These are phyloP conservation scores for Elongisporangium senticosum DNA, from an alignment of 352 stramenopile genomes.

Conservation along the genomic window DNA sequence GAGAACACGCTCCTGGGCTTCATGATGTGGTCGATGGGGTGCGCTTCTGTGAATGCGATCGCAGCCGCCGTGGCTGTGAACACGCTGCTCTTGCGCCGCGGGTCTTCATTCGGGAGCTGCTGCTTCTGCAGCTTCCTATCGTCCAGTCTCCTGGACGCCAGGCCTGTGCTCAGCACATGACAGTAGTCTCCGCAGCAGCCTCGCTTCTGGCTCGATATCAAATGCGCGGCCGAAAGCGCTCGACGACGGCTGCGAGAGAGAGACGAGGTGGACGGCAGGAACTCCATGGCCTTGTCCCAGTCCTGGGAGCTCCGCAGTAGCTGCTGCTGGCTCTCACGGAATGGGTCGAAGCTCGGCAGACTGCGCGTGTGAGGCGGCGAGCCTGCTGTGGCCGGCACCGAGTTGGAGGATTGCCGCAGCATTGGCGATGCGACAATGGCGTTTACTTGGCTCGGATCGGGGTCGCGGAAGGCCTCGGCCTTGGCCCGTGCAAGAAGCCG, in stretches of 20 bases:
- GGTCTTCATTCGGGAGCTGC: slow-evolving; percentile 8
- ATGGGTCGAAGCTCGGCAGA: slow-evolving; percentile 23
- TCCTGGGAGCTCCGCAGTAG: slow-evolving; percentile 27
- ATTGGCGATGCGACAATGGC: slow-evolving; percentile 64
- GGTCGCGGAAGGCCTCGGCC: slow-evolving; percentile 35
- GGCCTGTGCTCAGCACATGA: slow-evolving; percentile 28
- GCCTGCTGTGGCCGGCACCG: slow-evolving; percentile 22
- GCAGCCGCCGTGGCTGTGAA: slow-evolving; percentile 44
- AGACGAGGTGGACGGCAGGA: slow-evolving; percentile 39
- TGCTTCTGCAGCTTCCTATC: slow-evolving; percentile 21
- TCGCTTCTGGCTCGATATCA: slow-evolving; percentile 69
- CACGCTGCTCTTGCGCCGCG: slow-evolving; percentile 35
- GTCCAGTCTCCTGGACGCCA: slow-evolving; percentile 35
- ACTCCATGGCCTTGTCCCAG: slow-evolving; percentile 55
- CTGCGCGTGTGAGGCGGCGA: slow-evolving; percentile 21
- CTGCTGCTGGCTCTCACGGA: slow-evolving; percentile 25
- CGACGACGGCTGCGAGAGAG: slow-evolving; percentile 51
- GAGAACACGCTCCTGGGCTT: slow-evolving; percentile 9
- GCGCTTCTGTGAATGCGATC: slow-evolving; percentile 46
- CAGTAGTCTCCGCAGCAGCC: slow-evolving; percentile 74
- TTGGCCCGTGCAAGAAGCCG: slow-evolving; percentile 52
- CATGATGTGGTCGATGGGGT: slow-evolving; percentile 18
- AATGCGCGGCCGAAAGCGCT: slow-evolving; percentile 49
- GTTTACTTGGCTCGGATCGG: slow-evolving; percentile 61
- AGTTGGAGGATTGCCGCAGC: slow-evolving; percentile 21